Evolutionary conservation across 768 basidiomycete genomes (phyloP), one percentile per base, ranked within the genome.

Genomic region (Coprinopsis sp.): DNA sequence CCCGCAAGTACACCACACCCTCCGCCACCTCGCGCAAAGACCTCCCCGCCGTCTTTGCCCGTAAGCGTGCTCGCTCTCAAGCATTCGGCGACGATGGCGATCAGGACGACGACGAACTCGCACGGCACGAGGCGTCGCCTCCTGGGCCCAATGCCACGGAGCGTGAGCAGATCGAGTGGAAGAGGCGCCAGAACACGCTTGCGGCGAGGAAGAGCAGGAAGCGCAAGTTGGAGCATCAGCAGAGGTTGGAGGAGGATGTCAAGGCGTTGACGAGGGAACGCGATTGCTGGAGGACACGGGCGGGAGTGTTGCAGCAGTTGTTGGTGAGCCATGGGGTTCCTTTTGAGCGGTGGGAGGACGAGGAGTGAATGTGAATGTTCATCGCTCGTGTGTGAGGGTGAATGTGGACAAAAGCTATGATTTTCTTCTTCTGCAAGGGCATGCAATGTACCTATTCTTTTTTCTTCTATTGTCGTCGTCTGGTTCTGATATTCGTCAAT

Each of bases 131-230:
- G n/a, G n/a, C n/a, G n/a, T n/a, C n/a, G n/a, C n/a, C n/a, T 1
- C 59, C 63, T 13, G 58, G 59, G 1, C 67, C 75, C 0, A 65
- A 73, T 4, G 61, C 71, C 4, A 68, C 71, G 1, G 79, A 80
- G 62, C 61, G 71, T 50, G 77, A 83, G 54, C 81, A 81, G 52
- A 88, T 90, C 53, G 84, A 83, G 64, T 76, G 74, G 42, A 91
- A 91, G 73, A 76, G 90, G 37, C 74, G 83, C 4, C 81, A 84
- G 64, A 91, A 91, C 58, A 89, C 87, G 4, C 61, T 90, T 6
- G 89, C 90, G 0, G 90, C 90, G 16, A 73, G 90, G 3, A 75
- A 85, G 37, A 82, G 79, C 54, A 72, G 88, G 10, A 79, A 79
- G 74, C 74, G 89, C 37, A 91, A 90, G 73, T 64, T 83, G 29